phyloP scores from a whole-genome alignment of 2,329 filamentous ascomycete genomes.

The Bisporella sp. region DNA sequence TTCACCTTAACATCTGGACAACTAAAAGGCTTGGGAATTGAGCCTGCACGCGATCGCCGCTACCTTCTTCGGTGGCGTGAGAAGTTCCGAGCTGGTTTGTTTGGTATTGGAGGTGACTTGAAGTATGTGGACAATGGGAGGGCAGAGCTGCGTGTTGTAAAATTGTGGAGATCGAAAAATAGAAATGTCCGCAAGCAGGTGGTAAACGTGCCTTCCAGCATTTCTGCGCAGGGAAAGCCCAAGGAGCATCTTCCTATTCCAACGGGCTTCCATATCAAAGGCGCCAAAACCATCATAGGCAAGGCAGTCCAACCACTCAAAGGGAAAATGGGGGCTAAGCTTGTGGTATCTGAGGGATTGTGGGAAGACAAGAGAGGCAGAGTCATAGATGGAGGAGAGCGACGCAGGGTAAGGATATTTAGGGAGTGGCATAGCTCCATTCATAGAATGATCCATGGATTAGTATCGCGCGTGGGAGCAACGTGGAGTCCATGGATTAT shows the following conservation, averaged over 20 bases:
- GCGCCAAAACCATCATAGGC: slow-evolving; percentile 64
- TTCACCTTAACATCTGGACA: slow-evolving; percentile 75
- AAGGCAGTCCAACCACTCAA: slow-evolving; percentile 66
- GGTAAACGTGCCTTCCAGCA: slow-evolving; percentile 48
- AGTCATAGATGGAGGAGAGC: slow-evolving; percentile 96
- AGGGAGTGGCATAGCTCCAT: too few species aligned
- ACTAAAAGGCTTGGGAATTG: slow-evolving; percentile 76
- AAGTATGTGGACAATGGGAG: slow-evolving; percentile 56
- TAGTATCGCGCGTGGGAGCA: too few species aligned
- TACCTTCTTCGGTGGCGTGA: slow-evolving; percentile 88
- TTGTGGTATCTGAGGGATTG: slow-evolving; percentile 76
- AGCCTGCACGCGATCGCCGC: slow-evolving; percentile 72
- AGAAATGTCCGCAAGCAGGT: slow-evolving; percentile 44
- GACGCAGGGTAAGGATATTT: slow-evolving; percentile 40
- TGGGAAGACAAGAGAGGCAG: slow-evolving; percentile 84
- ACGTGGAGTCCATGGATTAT: too few species aligned
- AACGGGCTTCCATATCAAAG: slow-evolving; percentile 59
- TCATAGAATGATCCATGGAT: too few species aligned
- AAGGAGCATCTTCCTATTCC: slow-evolving; percentile 44
- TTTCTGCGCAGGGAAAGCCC: slow-evolving; percentile 28
- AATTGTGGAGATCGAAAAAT: slow-evolving; percentile 24
- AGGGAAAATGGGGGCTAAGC: slow-evolving; percentile 54
- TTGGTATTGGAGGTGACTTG: slow-evolving; percentile 79
- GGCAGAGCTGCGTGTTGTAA: slow-evolving; percentile 43
- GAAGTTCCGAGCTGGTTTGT: slow-evolving; percentile 69